These are phyloP conservation scores for Acacia melanoxylon DNA, from an alignment of 306 rosid genomes.

Conservation along the genomic window DNA sequence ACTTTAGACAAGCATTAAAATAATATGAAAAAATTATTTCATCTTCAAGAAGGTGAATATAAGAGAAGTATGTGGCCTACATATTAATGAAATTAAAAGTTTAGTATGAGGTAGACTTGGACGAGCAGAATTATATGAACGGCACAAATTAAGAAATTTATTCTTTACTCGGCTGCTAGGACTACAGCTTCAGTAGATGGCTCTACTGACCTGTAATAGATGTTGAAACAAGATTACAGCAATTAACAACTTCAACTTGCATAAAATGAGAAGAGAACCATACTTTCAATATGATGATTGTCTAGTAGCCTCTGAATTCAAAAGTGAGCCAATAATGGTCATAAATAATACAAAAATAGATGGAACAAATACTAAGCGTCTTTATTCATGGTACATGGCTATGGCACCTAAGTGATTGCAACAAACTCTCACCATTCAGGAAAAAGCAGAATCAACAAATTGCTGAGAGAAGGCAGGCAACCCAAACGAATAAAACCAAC, in stretches of 20 bases:
- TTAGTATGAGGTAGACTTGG: neutral
- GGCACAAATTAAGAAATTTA: neutral
- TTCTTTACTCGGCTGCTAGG: slow-evolving; percentile 8
- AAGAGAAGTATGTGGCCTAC: neutral
- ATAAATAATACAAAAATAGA: slow-evolving; percentile 37
- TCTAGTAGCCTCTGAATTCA: slow-evolving; percentile 29
- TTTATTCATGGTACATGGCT: slow-evolving; percentile 46
- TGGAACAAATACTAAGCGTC: slow-evolving; percentile 30
- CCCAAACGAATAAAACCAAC: slow-evolving; percentile 24
- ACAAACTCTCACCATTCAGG: slow-evolving; percentile 15
- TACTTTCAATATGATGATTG: slow-evolving; percentile 26
- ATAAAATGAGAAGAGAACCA: slow-evolving; percentile 24
- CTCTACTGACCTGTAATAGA: slow-evolving; percentile 21
- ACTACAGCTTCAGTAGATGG: slow-evolving; percentile 26
- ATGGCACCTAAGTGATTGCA: slow-evolving; percentile 32
- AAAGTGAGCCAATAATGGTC: slow-evolving; percentile 25
- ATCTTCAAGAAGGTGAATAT: neutral
- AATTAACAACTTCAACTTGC: slow-evolving; percentile 26
- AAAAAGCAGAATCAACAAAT: slow-evolving; percentile 15
- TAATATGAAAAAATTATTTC: neutral
- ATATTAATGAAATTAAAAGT: neutral
- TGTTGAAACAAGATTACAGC: slow-evolving; percentile 8
- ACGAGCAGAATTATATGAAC: neutral
- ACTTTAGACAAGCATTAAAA: neutral
- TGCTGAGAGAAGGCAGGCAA: slow-evolving; percentile 10